Base-by-base conservation (phyloP, 306 rosid genomes). In the Cucurbita pepo region DNA sequence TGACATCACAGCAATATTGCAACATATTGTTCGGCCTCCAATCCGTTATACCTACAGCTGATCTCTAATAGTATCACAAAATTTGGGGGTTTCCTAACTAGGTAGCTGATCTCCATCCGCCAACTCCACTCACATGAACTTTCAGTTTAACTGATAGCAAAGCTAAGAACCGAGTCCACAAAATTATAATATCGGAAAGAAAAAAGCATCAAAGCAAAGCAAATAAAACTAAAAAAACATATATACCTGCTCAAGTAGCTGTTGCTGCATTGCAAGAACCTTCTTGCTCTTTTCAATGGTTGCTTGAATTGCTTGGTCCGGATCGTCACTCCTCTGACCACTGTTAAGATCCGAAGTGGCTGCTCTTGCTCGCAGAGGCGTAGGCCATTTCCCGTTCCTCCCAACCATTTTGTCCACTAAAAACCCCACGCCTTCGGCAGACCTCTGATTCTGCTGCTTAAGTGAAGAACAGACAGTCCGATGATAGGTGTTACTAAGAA, bases 201-300 rank as follows among this genome's bases (percentile, higher is more conserved):
- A 63, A 8, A 63, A 19, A 5, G 34, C 5, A 55, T 30, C 34
- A 30, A 30, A 30, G 34, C 34, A 2, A 30, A 30, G 34, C 34
- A 30, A 30, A 30, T 30, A 30, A 30, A 30, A 30, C 34, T 30
- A 30, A 30, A 30, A 30, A 30, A 30, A 30, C 34, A 30, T 30
- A 55, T 6, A 15, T 15, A 52, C 98, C 98, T 89, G 95, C 72
- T 86, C 87, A 79, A 94, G 89, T 58, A 94, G 86, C 43, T 86
- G 81, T 76, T 79, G 85, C 67, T 94, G 98, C 83, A 83, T 34
- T 75, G 91, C 92, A 69, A 94, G 92, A 78, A 86, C 89, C 86
- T 88, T 89, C 83, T 86, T 86, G 79, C 91, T 85, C 85, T 91
- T 94, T 56, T 87, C 91, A 82, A 91, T 94, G 73, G 95, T 85